Conservation (phyloP, 2,329 filamentous ascomycete genomes). For the Aspergillus flavus region DNA sequence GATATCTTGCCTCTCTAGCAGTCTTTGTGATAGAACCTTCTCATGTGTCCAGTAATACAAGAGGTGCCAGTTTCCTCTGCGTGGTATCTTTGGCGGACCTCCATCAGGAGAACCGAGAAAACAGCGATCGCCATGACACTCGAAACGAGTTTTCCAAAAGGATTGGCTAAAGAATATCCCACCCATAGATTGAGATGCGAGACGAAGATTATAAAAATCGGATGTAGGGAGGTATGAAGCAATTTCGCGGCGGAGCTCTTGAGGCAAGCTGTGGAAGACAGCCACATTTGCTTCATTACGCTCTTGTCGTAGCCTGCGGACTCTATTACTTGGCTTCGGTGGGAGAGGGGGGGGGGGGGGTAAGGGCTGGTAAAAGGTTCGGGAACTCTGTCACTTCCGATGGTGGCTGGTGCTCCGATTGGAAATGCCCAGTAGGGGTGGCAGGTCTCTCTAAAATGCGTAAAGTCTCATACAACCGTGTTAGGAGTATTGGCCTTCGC, state of each 20-base stretch:
- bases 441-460: not conserved
- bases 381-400: not conserved
- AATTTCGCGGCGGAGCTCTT: not conserved
- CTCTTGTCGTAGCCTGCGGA: not conserved
- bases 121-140: not conserved
- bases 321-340: not conserved
- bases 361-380: not conserved
- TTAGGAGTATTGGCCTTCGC: not conserved
- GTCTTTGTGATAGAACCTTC: not conserved
- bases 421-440: not conserved
- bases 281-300: not conserved
- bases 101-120: not conserved
- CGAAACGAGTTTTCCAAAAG: conserved; percentile 1
- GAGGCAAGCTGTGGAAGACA: not conserved
- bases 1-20: not conserved
- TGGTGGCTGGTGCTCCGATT: not conserved
- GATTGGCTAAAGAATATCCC: not conserved
- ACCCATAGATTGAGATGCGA: not conserved
- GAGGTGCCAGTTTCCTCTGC: not conserved
- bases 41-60: not conserved
- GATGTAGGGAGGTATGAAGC: not conserved
- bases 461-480: not conserved
- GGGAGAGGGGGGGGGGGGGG: no score
- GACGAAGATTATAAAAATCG: not conserved
- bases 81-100: not conserved